A percentile compares a stretch with the other conserved stretches of the same genome.
Evolutionary conservation across 2,329 filamentous ascomycete species (phyloP).

Genomic region (Claviceps sorghi): DNA sequence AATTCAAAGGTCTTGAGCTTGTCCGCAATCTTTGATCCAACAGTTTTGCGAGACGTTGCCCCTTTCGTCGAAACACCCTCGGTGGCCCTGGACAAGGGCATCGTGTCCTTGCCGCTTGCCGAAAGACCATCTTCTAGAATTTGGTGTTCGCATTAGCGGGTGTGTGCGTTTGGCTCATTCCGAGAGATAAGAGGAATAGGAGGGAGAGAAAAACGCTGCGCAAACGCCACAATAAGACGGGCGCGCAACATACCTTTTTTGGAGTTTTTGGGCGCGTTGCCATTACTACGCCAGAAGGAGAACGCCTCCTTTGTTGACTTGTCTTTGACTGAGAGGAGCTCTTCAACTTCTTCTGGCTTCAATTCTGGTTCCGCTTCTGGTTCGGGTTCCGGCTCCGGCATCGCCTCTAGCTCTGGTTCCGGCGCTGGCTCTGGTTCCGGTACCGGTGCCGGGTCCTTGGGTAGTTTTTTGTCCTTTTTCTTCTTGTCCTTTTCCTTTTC

Average conservation of each 20-base stretch:
- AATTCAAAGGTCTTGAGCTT: constrained; percentile 42
- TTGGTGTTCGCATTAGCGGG: constrained; percentile 33
- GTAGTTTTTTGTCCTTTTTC: constrained; percentile 9
- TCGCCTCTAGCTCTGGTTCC: constrained; percentile 7
- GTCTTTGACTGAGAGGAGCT: constrained; percentile 22
- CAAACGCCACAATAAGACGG: constrained; percentile 7
- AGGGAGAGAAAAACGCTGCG: constrained; percentile 5
- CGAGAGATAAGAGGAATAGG: constrained; percentile 9
- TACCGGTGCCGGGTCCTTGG: constrained; percentile 7
- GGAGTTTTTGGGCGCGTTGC: constrained; percentile 26
- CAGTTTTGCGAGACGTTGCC: constrained; percentile 28
- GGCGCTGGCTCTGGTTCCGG: constrained; percentile 8
- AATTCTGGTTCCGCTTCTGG: constrained; percentile 17
- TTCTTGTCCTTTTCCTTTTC: constrained; percentile 13
- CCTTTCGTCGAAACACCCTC: constrained; percentile 25
- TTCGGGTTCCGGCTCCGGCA: constrained; percentile 7
- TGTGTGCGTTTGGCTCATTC: constrained; percentile 26
- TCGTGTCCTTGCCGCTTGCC: constrained; percentile 24
- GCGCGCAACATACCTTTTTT: constrained; percentile 22
- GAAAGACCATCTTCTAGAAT: constrained; percentile 28
- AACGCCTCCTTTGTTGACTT: constrained; percentile 29
- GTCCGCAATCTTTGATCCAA: constrained; percentile 39
- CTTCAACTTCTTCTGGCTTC: constrained; percentile 28
- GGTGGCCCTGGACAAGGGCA: constrained; percentile 22
- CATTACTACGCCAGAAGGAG: constrained; percentile 40